Percentiles rank a stretch among this genome's conserved stretches.
Conservation (phyloP, 768 basidiomycete species). For the Austroboletus eburneus region DNA sequence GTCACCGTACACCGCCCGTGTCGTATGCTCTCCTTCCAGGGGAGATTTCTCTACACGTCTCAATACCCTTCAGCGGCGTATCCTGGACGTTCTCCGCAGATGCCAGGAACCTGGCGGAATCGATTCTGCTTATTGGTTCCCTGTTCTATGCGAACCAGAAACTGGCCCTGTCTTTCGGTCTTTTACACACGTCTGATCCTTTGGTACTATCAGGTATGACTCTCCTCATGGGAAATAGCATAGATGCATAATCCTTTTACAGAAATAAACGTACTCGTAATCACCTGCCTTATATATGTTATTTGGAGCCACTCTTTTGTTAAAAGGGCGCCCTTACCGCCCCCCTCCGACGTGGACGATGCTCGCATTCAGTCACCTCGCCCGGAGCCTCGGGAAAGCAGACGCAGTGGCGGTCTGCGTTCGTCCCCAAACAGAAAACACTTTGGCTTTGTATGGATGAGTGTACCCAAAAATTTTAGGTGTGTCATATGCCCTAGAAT, state of each 20-base stretch:
- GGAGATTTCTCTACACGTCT: slow-evolving; percentile 41
- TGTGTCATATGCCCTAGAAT: slow-evolving; percentile 25
- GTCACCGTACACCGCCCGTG: slow-evolving; percentile 31
- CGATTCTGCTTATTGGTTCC: slow-evolving; percentile 58
- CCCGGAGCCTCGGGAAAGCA: slow-evolving; percentile 46
- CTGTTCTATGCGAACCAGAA: slow-evolving; percentile 52
- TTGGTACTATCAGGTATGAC: slow-evolving; percentile 52
- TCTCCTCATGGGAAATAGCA: not conserved
- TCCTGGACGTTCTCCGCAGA: slow-evolving; percentile 54
- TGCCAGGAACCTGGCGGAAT: slow-evolving; percentile 59
- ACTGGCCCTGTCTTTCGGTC: slow-evolving; percentile 13
- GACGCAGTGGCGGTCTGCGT: slow-evolving; percentile 31
- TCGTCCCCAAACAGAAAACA: slow-evolving; percentile 40
- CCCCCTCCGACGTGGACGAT: slow-evolving; percentile 18
- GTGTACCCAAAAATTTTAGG: slow-evolving; percentile 86
- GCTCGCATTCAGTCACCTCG: slow-evolving; percentile 37
- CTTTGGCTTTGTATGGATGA: slow-evolving; percentile 84
- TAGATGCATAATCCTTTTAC: slow-evolving; percentile 7
- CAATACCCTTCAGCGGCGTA: slow-evolving; percentile 38
- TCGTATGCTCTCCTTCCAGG: slow-evolving; percentile 44
- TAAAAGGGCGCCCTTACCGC: slow-evolving; percentile 14
- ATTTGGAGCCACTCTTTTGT: slow-evolving; percentile 55
- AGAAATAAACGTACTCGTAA: slow-evolving; percentile 59
- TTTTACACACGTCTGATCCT: slow-evolving; percentile 25
- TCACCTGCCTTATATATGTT: slow-evolving; percentile 55